phyloP scores from a whole-genome alignment of 2,329 filamentous ascomycete genomes.

The Colletotrichum tropicicola region DNA sequence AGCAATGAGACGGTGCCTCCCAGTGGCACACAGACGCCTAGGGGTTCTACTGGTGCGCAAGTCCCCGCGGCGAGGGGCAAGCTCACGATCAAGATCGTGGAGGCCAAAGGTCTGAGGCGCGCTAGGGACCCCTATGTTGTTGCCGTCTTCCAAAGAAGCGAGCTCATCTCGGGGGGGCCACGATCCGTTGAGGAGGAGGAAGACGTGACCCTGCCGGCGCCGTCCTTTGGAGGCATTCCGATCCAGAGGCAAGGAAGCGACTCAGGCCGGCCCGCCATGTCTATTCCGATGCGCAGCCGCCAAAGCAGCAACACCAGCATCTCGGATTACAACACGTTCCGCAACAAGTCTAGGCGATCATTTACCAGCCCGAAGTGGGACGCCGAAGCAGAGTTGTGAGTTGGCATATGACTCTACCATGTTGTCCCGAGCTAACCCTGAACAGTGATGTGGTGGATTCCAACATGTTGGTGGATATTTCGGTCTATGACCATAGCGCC shows the following conservation, averaged over 20 bases:
- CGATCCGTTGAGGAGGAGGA: slow-evolving; percentile 70
- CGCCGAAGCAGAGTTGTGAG: slow-evolving; percentile 94
- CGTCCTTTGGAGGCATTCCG: slow-evolving; percentile 62
- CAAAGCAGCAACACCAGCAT: slow-evolving; percentile 96
- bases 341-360: slow-evolving; percentile 66
- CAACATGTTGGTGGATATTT: slow-evolving; percentile 90
- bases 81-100: slow-evolving; percentile 86
- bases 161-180: slow-evolving; percentile 91
- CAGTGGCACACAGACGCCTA: slow-evolving; percentile 63
- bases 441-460: slow-evolving; percentile 90
- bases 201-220: slow-evolving; percentile 56
- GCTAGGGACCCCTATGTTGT: slow-evolving; percentile 94
- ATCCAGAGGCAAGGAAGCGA: slow-evolving; percentile 81
- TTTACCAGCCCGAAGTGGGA: slow-evolving; percentile 94
- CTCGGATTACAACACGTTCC: slow-evolving; percentile 69
- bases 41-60: slow-evolving; percentile 61
- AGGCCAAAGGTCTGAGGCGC: slow-evolving; percentile 83
- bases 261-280: slow-evolving; percentile 82
- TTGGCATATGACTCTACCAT: slow-evolving; percentile 35
- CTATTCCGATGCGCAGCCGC: slow-evolving; percentile 95
- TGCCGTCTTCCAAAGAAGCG: slow-evolving; percentile 95
- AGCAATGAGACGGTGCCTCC: slow-evolving; percentile 54
- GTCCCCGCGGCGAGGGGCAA: slow-evolving; percentile 84
- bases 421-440: not conserved
- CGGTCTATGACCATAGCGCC: slow-evolving; percentile 85